Evolutionary conservation across 257 asterid genomes (phyloP).

Genomic region (Thymus quinquecostatus): DNA sequence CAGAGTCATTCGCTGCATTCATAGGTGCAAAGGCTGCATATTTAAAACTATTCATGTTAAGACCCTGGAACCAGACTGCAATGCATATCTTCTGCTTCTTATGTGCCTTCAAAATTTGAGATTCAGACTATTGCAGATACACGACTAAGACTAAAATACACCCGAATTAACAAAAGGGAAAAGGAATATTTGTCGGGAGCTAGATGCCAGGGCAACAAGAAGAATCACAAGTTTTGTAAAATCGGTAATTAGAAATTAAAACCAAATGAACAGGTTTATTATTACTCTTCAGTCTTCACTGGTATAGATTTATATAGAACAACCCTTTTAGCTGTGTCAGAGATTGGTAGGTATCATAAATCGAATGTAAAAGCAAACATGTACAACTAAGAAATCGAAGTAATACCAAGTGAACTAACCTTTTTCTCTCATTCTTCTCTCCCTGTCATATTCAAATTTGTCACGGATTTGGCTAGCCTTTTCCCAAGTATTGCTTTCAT

Average conservation of each 20-base stretch:
- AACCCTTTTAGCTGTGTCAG: neutral
- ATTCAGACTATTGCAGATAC: neutral
- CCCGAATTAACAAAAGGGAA: neutral
- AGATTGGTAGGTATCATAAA: slow-evolving; percentile 21
- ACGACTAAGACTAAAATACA: neutral
- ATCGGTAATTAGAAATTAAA: slow-evolving; percentile 16
- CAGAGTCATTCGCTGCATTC: slow-evolving; percentile 51
- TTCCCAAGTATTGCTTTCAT: slow-evolving; percentile 59
- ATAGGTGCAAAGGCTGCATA: slow-evolving; percentile 92
- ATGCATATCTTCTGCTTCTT: neutral
- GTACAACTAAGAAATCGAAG: slow-evolving; percentile 14
- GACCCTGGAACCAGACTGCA: neutral
- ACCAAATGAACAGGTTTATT: slow-evolving; percentile 4
- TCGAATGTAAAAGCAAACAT: slow-evolving; percentile 13
- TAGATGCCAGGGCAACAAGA: slow-evolving; percentile 17
- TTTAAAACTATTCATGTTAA: slow-evolving; percentile 29
- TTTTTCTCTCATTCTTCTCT: slow-evolving; percentile 85
- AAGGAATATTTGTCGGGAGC: neutral
- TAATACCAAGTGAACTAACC: slow-evolving; percentile 49
- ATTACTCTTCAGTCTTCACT: neutral
- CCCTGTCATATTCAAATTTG: slow-evolving; percentile 91
- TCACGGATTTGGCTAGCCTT: slow-evolving; percentile 80
- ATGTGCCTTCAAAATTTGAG: slow-evolving; percentile 16
- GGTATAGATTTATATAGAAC: neutral
- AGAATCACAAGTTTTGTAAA: slow-evolving; percentile 7